Percentiles rank a stretch among this genome's conserved stretches.
These are phyloP conservation scores for Pelargonium myrrhifolium DNA, from an alignment of 441 rosid species.

Conservation along the genomic window DNA sequence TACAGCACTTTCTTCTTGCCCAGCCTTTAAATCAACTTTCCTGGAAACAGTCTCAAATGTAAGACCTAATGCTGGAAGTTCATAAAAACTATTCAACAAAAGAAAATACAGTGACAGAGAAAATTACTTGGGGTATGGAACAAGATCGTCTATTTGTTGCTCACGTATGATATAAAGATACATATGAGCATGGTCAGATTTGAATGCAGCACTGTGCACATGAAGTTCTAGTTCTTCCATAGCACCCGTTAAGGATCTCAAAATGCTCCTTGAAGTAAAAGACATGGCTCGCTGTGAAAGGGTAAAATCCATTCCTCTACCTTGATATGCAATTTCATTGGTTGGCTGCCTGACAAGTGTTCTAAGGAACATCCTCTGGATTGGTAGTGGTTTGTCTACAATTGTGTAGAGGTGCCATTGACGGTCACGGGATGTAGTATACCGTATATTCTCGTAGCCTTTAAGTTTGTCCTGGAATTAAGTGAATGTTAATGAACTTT, in stretches of 20 bases:
- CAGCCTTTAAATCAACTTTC: conserved; percentile 68
- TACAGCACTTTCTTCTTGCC: conserved; percentile 65
- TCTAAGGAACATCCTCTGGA: conserved; percentile 93
- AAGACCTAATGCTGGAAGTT: conserved; percentile 19
- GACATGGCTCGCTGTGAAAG: conserved; percentile 45
- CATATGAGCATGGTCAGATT: conserved; percentile 92
- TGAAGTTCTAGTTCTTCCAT: conserved; percentile 99
- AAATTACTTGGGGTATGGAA: conserved; percentile 74
- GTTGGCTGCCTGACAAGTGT: conserved; percentile 90
- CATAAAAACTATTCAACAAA: conserved; percentile 12
- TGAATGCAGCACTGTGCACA: conserved; percentile 72
- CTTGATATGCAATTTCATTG: conserved; percentile 58
- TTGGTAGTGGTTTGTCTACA: conserved; percentile 68
- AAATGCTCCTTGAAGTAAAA: conserved; percentile 74
- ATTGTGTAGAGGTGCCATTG: conserved; percentile 96
- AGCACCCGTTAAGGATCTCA: conserved; percentile 82
- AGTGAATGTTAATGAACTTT: conserved; percentile 17
- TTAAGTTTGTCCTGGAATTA: conserved; percentile 85
- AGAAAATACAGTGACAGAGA: conserved; percentile 13
- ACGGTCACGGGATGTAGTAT: conserved; percentile 77
- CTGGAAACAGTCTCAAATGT: conserved; percentile 38
- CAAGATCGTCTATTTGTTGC: conserved; percentile 83
- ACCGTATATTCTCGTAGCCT: conserved; percentile 66
- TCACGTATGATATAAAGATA: conserved; percentile 83
- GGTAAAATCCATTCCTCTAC: conserved; percentile 41